Evolutionary conservation across 495 filamentous ascomycete species (phyloP).

Genomic region (Neurospora sp.): DNA sequence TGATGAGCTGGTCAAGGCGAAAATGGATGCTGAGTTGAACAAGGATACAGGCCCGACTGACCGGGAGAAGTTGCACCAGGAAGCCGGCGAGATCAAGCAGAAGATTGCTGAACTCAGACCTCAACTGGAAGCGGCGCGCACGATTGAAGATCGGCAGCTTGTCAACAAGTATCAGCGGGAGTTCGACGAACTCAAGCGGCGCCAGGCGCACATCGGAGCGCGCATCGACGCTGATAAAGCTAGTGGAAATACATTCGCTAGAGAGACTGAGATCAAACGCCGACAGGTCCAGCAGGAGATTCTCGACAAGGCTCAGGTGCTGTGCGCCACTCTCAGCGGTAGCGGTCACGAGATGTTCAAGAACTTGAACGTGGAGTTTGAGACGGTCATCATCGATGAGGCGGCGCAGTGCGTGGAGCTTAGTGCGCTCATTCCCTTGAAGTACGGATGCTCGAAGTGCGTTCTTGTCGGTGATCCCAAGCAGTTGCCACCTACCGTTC

Average conservation of each 20-base stretch:
- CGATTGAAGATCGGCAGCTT: conserved; percentile 45
- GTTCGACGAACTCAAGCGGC: conserved; percentile 67
- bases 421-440: conserved; percentile 90
- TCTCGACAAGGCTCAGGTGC: conserved; percentile 77
- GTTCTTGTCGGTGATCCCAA: conserved; percentile 97
- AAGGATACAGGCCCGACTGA: conserved; percentile 46
- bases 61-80: conserved; percentile 67
- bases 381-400: conserved; percentile 97
- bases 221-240: conserved; percentile 80
- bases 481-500: conserved; percentile 88
- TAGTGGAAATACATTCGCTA: conserved; percentile 60
- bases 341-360: conserved; percentile 98
- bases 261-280: conserved; percentile 77
- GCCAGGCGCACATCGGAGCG: conserved; percentile 58
- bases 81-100: conserved; percentile 67
- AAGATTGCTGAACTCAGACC: conserved; percentile 55
- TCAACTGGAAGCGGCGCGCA: conserved; percentile 59
- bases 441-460: conserved; percentile 95
- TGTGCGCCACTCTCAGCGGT: conserved; percentile 91
- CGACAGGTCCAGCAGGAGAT: conserved; percentile 82
- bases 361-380: conserved; percentile 87
- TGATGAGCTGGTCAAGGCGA: conserved; percentile 76
- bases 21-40: conserved; percentile 44
- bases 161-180: conserved; percentile 59
- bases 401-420: conserved; percentile 96